Percentiles rank a stretch among this genome's conserved stretches.
Conservation (phyloP, 2,329 filamentous ascomycete species). For the Orbilia quercus region DNA sequence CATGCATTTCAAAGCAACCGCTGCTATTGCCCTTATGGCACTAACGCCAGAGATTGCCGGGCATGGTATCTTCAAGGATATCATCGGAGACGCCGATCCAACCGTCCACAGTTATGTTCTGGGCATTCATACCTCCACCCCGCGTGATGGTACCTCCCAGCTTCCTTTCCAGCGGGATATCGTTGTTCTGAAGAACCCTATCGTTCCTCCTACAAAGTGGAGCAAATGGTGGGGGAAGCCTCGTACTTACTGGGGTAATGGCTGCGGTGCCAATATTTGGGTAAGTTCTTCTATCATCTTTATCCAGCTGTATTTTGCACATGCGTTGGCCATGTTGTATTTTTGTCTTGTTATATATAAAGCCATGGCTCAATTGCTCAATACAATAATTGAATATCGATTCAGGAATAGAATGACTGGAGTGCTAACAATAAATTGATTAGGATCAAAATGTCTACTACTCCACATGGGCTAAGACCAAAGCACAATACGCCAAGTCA, state of each 20-base stretch:
- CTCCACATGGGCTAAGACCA: conserved; percentile 2
- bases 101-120: conserved; percentile 3
- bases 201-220: conserved; percentile 23
- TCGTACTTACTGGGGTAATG: conserved; percentile 29
- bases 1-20: conserved; percentile 29
- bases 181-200: conserved; percentile 33
- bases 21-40: conserved; percentile 16
- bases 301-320: no score
- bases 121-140: background rate
- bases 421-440: no score
- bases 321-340: no score
- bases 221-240: conserved; percentile 32
- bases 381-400: no score
- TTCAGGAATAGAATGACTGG: no score
- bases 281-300: background rate
- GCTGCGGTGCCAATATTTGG: conserved; percentile 31
- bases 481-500: conserved; percentile 6
- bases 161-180: conserved; percentile 30
- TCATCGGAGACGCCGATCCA: conserved; percentile 26
- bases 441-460: conserved; percentile 24
- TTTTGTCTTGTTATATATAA: background rate
- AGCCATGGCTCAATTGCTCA: no score
- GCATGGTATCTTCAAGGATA: conserved; percentile 16
- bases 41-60: conserved; percentile 25
- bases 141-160: conserved; percentile 19